Percentiles rank a stretch among this genome's conserved stretches.
These are phyloP conservation scores for Trichosporon inkin DNA, from an alignment of 1,284 basidiomycete species.

Conservation along the genomic window DNA sequence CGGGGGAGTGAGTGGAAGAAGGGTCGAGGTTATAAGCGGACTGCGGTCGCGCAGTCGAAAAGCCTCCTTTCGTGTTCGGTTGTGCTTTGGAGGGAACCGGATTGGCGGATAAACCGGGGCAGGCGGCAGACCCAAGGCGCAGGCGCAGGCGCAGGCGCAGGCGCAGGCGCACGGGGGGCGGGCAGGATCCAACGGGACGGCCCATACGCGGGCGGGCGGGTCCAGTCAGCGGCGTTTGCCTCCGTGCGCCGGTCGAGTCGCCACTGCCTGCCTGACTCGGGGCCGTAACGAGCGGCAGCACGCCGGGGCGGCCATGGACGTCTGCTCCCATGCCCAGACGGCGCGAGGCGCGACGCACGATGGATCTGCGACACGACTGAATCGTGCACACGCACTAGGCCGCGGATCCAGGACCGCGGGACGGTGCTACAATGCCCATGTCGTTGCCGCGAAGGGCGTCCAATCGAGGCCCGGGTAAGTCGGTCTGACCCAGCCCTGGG, in stretches of 20 bases:
- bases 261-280: not conserved
- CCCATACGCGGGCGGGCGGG: no score
- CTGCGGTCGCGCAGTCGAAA: not conserved
- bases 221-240: no score
- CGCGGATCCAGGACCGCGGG: constrained; percentile 3
- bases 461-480: no score
- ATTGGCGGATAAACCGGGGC: constrained; percentile 7
- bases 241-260: not conserved
- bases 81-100: not conserved
- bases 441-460: no score
- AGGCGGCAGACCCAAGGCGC: not conserved
- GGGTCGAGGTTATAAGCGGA: not conserved
- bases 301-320: no score
- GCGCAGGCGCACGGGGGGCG: no score
- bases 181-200: no score
- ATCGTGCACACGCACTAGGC: not conserved
- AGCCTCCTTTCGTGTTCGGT: not conserved
- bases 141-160: not conserved
- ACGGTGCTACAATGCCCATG: not conserved
- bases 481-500: no score
- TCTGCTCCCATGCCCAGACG: not conserved
- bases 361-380: not conserved
- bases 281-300: not conserved
- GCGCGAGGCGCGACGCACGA: not conserved
- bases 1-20: not conserved